phyloP scores from a whole-genome alignment of 75 land plant species.

The Selaginella moellendorffii region DNA sequence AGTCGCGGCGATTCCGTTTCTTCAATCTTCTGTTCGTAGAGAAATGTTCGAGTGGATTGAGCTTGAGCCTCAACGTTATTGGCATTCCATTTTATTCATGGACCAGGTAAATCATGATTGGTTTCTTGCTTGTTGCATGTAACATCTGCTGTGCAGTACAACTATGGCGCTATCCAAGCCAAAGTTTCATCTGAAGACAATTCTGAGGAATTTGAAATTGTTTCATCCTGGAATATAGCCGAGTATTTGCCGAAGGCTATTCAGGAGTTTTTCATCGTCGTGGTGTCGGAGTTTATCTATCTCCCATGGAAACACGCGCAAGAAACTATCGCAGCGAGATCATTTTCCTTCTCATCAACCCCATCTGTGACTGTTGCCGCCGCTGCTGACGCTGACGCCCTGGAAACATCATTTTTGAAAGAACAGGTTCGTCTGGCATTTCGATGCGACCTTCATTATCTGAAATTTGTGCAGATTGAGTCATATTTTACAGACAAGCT shows the following conservation, averaged over 20 bases:
- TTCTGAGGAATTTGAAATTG: slow-evolving; percentile 45
- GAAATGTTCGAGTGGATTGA: slow-evolving; percentile 99
- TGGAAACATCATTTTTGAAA: slow-evolving; percentile 42
- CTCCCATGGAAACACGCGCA: slow-evolving; percentile 72
- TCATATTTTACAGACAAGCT: slow-evolving; percentile 73
- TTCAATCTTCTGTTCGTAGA: slow-evolving; percentile 27
- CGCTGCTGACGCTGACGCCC: slow-evolving; percentile 44
- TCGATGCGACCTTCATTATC: neutral
- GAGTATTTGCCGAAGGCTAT: slow-evolving; percentile 69
- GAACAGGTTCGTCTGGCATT: slow-evolving; percentile 40
- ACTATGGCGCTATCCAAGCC: slow-evolving; percentile 87
- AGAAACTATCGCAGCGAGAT: slow-evolving; percentile 38
- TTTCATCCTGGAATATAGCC: slow-evolving; percentile 93
- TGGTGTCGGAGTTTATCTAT: slow-evolving; percentile 79
- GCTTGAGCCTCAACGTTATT: slow-evolving; percentile 71
- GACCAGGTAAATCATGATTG: slow-evolving; percentile 51
- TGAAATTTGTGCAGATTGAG: slow-evolving; percentile 43
- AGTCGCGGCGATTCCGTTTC: neutral
- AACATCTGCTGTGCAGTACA: slow-evolving; percentile 36
- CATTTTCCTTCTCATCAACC: slow-evolving; percentile 32
- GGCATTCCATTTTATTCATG: slow-evolving; percentile 94
- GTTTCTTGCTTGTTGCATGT: neutral
- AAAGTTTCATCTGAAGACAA: slow-evolving; percentile 9
- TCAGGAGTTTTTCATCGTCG: slow-evolving; percentile 74
- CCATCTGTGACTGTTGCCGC: slow-evolving; percentile 80